Percentiles rank a stretch among this genome's conserved stretches.
Evolutionary conservation across 306 rosid genomes (phyloP).

Genomic region (Prunus dulcis): DNA sequence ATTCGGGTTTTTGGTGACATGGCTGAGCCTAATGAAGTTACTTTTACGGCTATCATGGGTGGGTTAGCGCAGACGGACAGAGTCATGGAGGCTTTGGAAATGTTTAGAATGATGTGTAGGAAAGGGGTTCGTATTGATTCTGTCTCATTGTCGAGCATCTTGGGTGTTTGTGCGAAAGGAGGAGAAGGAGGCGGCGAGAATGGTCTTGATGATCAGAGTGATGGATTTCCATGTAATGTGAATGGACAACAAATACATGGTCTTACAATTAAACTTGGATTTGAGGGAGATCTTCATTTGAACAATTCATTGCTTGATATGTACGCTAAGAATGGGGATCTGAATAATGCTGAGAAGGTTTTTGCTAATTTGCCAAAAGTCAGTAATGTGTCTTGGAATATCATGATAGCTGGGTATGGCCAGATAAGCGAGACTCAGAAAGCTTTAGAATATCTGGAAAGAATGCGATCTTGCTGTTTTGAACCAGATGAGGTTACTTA

Average conservation of each 20-base stretch:
- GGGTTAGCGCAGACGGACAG: conserved; percentile 47
- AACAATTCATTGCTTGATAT: conserved; percentile 71
- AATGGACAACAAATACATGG: conserved; percentile 55
- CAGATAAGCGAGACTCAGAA: conserved; percentile 37
- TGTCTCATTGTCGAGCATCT: conserved; percentile 55
- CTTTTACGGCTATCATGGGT: conserved; percentile 70
- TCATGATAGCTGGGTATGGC: conserved; percentile 77
- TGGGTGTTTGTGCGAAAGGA: conserved; percentile 56
- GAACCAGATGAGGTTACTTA: conserved; percentile 71
- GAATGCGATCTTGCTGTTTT: conserved; percentile 48
- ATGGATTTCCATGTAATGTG: conserved; percentile 15
- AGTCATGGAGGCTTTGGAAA: conserved; percentile 44
- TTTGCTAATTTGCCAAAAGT: conserved; percentile 37
- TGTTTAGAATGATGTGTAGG: conserved; percentile 61
- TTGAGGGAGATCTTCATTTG: conserved; percentile 60
- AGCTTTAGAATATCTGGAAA: conserved; percentile 46
- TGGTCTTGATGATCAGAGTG: conserved; percentile 22
- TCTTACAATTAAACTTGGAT: conserved; percentile 58
- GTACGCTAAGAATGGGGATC: conserved; percentile 63
- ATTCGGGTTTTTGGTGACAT: conserved; percentile 47
- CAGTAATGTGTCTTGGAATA: conserved; percentile 70
- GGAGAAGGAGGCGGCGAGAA: conserved; percentile 30
- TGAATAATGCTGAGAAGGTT: conserved; percentile 56
- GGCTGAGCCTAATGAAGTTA: conserved; percentile 65
- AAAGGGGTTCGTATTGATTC: conserved; percentile 56